These are phyloP conservation scores for Lantana camara DNA, from an alignment of 257 asterid species.

Conservation along the genomic window DNA sequence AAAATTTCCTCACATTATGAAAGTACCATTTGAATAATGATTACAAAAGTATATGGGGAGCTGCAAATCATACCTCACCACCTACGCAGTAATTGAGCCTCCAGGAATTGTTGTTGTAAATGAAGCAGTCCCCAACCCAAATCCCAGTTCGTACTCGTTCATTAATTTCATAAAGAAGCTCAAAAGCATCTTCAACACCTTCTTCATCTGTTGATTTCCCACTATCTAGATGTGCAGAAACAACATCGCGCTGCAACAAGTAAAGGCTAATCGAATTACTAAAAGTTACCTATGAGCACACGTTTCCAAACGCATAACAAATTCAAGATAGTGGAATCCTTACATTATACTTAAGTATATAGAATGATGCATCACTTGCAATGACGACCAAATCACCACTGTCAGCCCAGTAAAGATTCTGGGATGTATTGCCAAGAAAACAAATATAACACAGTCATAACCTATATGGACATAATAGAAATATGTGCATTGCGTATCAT, in stretches of 20 bases:
- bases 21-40: conserved; percentile 14
- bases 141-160: conserved; percentile 97
- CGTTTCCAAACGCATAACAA: conserved; percentile 11
- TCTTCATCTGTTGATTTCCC: conserved; percentile 89
- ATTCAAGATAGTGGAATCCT: conserved; percentile 16
- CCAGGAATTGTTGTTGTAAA: conserved; percentile 94
- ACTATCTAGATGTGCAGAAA: conserved; percentile 86
- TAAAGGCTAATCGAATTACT: conserved; percentile 23
- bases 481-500: neutral
- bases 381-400: conserved; percentile 90
- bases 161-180: conserved; percentile 86
- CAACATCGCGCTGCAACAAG: conserved; percentile 85
- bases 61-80: conserved; percentile 74
- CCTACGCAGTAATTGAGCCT: conserved; percentile 98
- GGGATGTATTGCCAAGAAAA: conserved; percentile 34
- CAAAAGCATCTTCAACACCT: conserved; percentile 99
- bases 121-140: conserved; percentile 99
- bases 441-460: conserved; percentile 20
- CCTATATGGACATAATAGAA: conserved; percentile 22
- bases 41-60: neutral
- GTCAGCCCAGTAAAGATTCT: conserved; percentile 99
- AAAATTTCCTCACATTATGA: conserved; percentile 19
- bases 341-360: conserved; percentile 85
- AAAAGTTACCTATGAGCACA: conserved; percentile 29
- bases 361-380: conserved; percentile 85